A percentile compares a stretch with the other conserved stretches of the same genome.
These are phyloP conservation scores for Solanum gandarillasii DNA, from an alignment of 257 asterid genomes.

Conservation along the genomic window DNA sequence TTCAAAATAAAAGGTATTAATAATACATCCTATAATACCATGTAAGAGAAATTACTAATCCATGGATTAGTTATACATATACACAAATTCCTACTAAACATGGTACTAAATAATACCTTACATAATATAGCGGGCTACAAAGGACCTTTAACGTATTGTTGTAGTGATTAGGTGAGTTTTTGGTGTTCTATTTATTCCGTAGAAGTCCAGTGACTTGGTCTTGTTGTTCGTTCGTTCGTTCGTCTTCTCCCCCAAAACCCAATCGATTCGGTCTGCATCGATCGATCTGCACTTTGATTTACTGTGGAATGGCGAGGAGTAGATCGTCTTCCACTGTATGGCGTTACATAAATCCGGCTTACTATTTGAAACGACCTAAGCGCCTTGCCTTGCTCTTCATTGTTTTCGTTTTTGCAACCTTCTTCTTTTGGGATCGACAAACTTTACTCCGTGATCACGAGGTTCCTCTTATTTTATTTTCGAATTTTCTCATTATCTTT, in stretches of 20 bases:
- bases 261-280: not conserved
- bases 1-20: too few relatives aligned
- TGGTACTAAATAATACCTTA: too few relatives aligned
- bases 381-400: conserved; percentile 71
- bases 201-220: not conserved
- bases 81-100: too few relatives aligned
- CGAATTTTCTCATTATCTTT: not conserved
- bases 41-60: too few relatives aligned
- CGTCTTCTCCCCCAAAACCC: not conserved
- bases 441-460: conserved; percentile 82
- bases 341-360: conserved; percentile 70
- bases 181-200: not conserved
- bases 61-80: too few relatives aligned
- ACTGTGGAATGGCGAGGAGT: conserved; percentile 61
- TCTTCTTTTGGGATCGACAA: conserved; percentile 91
- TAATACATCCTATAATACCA: too few relatives aligned
- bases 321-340: conserved; percentile 67
- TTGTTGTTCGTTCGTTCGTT: not conserved
- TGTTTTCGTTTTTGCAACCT: conserved; percentile 42
- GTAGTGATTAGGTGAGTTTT: not conserved
- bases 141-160: not conserved
- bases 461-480: conserved; percentile 23
- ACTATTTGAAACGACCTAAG: conserved; percentile 90
- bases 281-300: not conserved
- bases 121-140: too few relatives aligned